phyloP scores from a whole-genome alignment of 2,329 filamentous ascomycete species.

The Trichoderma sp. region DNA sequence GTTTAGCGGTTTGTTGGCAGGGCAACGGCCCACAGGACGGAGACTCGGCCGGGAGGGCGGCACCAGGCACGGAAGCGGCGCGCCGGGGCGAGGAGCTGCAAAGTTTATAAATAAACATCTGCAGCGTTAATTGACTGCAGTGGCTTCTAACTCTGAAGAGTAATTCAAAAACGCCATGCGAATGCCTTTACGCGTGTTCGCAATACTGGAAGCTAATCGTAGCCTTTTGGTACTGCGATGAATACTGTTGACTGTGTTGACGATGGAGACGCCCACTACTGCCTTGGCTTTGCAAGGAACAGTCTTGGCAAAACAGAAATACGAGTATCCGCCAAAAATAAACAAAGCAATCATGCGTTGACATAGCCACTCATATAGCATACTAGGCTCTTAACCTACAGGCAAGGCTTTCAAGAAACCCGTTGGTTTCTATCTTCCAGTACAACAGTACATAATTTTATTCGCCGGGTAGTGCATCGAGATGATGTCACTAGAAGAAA shows the following conservation, averaged over 20 bases:
- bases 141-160: not conserved
- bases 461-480: too few species aligned
- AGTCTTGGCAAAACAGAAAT: not conserved
- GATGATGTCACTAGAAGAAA: too few species aligned
- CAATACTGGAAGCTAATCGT: not conserved
- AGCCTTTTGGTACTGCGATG: not conserved
- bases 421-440: not conserved
- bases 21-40: conserved; percentile 9
- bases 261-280: not conserved
- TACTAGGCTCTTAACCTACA: not conserved
- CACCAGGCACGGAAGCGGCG: conserved; percentile 16
- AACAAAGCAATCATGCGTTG: not conserved
- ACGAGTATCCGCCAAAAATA: not conserved
- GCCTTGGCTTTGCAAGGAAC: not conserved
- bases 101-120: not conserved
- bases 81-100: not conserved
- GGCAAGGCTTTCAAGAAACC: not conserved
- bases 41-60: conserved; percentile 14
- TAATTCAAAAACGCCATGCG: not conserved
- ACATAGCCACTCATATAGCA: not conserved
- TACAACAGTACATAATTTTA: too few species aligned
- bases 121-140: not conserved
- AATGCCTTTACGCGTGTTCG: not conserved
- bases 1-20: conserved; percentile 17
- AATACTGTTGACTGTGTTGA: not conserved